A percentile compares a stretch with the other conserved stretches of the same genome.
These are phyloP conservation scores for Phoma sp. DNA, from an alignment of 2,329 filamentous ascomycete species.

Conservation along the genomic window DNA sequence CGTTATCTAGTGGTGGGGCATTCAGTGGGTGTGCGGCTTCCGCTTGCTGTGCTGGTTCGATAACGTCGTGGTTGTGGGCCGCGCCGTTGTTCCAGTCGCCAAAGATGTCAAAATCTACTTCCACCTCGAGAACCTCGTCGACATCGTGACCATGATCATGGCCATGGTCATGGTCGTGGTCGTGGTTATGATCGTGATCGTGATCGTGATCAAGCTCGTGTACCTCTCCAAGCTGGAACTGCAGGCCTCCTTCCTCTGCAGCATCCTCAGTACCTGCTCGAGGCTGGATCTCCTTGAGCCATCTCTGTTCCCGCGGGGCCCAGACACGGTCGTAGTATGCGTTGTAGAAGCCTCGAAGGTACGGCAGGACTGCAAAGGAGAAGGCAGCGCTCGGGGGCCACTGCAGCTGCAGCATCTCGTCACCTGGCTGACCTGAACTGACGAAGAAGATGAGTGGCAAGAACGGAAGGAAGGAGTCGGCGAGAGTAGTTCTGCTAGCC, in stretches of 20 bases:
- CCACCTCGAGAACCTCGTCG: conserved; percentile 58
- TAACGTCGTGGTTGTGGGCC: conserved; percentile 29
- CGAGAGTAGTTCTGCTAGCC: conserved; percentile 69
- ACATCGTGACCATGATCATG: conserved; percentile 46
- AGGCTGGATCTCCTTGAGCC: conserved; percentile 70
- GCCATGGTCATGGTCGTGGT: conserved; percentile 25
- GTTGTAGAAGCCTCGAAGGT: conserved; percentile 70
- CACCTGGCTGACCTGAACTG: conserved; percentile 56
- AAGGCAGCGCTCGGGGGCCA: conserved; percentile 73
- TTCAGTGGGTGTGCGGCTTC: conserved; percentile 39
- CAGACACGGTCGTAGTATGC: conserved; percentile 67
- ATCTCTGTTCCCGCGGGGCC: conserved; percentile 64
- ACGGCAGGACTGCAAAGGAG: conserved; percentile 71
- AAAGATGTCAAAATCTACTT: conserved; percentile 50
- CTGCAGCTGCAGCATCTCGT: conserved; percentile 59
- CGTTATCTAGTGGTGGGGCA: conserved; percentile 42
- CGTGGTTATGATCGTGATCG: conserved; percentile 23
- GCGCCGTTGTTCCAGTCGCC: conserved; percentile 56
- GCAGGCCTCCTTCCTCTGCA: conserved; percentile 23
- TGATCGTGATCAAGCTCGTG: conserved; percentile 17
- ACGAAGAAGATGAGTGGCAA: conserved; percentile 69
- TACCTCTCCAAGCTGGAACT: conserved; percentile 17
- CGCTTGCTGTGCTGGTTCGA: conserved; percentile 28
- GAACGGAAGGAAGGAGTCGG: conserved; percentile 69
- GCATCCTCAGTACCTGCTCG: conserved; percentile 51